Base-by-base conservation (phyloP, 768 basidiomycete genomes). In the Termitomyces sp. region DNA sequence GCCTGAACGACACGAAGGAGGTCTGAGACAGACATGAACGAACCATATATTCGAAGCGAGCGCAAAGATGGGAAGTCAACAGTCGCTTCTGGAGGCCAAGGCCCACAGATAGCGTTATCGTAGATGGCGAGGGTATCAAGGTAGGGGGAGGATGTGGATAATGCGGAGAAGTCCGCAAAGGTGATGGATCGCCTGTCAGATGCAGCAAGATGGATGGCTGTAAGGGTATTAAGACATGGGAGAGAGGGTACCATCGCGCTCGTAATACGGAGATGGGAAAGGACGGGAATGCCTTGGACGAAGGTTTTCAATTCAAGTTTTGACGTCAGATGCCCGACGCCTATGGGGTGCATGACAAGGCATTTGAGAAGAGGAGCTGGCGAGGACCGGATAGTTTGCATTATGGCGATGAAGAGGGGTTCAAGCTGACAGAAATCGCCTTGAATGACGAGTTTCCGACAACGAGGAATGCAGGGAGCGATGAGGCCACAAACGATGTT, bases 1-100 rank as follows among this genome's bases (percentile, higher is more conserved):
- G 57, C 60, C 30, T 54, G 24, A 3, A 55, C 52, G 11, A 59
- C 58, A 22, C 63, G 60, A 22, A 63, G 53, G 49, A 63, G 63
- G 22, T 63, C 63, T 5, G 63, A 61, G 14, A 63, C 63, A 30
- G 54, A 61, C 48, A 56, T 58, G 26, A 63, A 63, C 26, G 60
- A 56, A 3, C 63, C 63, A 35, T 59, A 61, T 18, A 63, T 48
- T 32, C 57, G 63, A 7, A 63, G 60, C 16, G 63, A 63, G 3
- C 54, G 57, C 6, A 63, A 40, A 1, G 55, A 50, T 10, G 63
- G 63, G 47, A 63, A 53, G 30, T 52, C 54, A 40, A 63, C 41
- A 11, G 36, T 52, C 26, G 52, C 55, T 48, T 56, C 58, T 28
- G n/a, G 24, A 18, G 58, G 63, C 63, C 63, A 63, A 14, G 60